phyloP scores from a whole-genome alignment of 805 yeast genomes.

The Vanderwaltozyma tropicalis region DNA sequence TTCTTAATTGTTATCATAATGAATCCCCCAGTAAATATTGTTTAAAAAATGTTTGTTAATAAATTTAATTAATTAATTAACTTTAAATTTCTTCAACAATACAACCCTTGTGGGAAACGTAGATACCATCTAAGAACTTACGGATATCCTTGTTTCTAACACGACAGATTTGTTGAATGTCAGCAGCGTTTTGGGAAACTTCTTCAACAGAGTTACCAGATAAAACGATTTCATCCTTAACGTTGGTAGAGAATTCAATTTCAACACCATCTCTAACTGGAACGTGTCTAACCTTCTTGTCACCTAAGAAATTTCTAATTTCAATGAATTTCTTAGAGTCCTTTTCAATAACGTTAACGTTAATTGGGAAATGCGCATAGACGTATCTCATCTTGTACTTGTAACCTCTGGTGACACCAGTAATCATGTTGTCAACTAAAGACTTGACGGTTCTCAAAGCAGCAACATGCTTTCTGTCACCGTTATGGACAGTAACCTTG shows the following conservation, averaged over 20 bases:
- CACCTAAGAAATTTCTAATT: constrained; percentile 99
- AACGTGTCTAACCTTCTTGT: constrained; percentile 90
- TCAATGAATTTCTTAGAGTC: constrained; percentile 71
- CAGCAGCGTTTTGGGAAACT: constrained; percentile 98
- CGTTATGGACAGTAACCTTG: constrained; percentile 91
- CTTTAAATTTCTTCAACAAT: constrained; percentile 53
- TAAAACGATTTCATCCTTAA: constrained; percentile 90
- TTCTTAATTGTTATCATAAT: too few relatives aligned
- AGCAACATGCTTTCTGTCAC: constrained; percentile 99
- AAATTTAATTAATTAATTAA: not conserved
- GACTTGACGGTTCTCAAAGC: constrained; percentile 98
- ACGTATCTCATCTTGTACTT: constrained; percentile 99
- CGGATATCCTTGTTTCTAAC: constrained; percentile 99
- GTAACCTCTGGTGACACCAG: constrained; percentile 99
- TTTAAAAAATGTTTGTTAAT: too few relatives aligned
- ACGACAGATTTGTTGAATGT: constrained; percentile 93
- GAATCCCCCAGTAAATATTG: too few relatives aligned
- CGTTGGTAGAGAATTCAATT: constrained; percentile 68
- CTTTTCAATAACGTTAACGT: constrained; percentile 80
- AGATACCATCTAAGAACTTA: constrained; percentile 99
- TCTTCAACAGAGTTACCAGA: constrained; percentile 57
- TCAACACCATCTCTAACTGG: constrained; percentile 82
- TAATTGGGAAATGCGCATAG: constrained; percentile 99
- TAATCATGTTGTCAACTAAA: constrained; percentile 83
- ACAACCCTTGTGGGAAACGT: constrained; percentile 91